Conservation (phyloP, 305 asterid genomes). For the Fraxinus xanthoxyloides region DNA sequence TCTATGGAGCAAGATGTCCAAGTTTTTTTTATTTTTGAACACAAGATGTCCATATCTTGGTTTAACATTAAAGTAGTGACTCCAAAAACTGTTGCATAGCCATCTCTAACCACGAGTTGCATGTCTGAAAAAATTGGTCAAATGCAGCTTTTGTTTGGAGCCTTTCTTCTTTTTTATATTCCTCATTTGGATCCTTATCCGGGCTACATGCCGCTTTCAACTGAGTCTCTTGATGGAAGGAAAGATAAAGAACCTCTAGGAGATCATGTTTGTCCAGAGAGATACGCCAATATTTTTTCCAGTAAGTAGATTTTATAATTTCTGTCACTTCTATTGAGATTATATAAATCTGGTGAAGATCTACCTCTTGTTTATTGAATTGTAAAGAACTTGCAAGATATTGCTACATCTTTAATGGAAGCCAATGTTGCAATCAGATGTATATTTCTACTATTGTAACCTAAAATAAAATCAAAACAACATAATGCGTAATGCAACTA, state of each 20-base stretch:
- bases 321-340: conserved; percentile 11
- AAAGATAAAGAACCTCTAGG: conserved; percentile 43
- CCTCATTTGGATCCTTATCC: conserved; percentile 66
- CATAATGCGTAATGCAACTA: neutral
- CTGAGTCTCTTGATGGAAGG: conserved; percentile 46
- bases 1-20: conserved; percentile 5
- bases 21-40: neutral
- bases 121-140: conserved; percentile 15
- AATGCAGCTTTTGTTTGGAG: conserved; percentile 64
- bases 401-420: neutral
- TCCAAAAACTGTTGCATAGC: neutral
- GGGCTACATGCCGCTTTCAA: conserved; percentile 67
- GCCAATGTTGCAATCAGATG: neutral
- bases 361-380: neutral
- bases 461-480: neutral
- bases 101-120: conserved; percentile 5
- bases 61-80: neutral
- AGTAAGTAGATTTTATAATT: conserved; percentile 42
- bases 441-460: neutral
- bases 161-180: conserved; percentile 60
- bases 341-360: neutral
- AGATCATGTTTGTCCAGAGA: conserved; percentile 81
- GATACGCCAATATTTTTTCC: conserved; percentile 62
- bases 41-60: conserved; percentile 5
- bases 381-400: neutral